These are phyloP conservation scores for Pseudogymnoascus sp. DNA, from an alignment of 2,329 filamentous ascomycete species.

Conservation along the genomic window DNA sequence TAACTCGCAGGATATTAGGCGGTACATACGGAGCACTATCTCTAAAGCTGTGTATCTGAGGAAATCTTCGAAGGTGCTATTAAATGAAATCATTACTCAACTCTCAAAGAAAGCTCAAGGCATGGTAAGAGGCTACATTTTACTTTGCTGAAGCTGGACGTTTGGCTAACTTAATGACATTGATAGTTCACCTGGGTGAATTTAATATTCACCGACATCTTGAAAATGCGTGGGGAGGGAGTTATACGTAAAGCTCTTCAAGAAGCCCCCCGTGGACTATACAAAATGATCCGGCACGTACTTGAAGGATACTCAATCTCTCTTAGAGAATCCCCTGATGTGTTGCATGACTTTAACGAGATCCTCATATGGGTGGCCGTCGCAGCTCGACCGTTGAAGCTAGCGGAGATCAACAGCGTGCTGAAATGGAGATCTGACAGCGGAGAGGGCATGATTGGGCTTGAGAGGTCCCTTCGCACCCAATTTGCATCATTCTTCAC, in stretches of 20 bases:
- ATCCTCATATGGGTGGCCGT: not conserved
- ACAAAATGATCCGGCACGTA: not conserved
- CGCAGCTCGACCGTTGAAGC: not conserved
- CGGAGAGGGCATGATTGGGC: not conserved
- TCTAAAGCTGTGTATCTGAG: not conserved
- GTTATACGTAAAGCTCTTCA: not conserved
- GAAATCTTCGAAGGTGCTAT: not conserved
- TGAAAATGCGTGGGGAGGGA: not conserved
- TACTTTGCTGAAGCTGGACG: not conserved
- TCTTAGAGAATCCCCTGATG: not conserved
- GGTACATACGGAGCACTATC: not conserved
- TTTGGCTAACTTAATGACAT: not conserved
- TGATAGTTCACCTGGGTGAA: not conserved
- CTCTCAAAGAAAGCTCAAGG: not conserved
- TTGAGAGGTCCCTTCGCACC: not conserved
- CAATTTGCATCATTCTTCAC: constrained; percentile 3
- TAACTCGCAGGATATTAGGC: not conserved
- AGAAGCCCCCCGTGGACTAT: not conserved
- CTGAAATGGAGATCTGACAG: not conserved
- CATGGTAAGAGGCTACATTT: not conserved
- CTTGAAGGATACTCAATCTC: not conserved
- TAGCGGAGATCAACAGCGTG: not conserved
- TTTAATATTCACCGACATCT: not conserved
- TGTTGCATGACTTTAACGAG: not conserved
- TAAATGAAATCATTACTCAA: not conserved